Conservation (phyloP, 148 eudicot species). For the Fagopyrum esculentum region DNA sequence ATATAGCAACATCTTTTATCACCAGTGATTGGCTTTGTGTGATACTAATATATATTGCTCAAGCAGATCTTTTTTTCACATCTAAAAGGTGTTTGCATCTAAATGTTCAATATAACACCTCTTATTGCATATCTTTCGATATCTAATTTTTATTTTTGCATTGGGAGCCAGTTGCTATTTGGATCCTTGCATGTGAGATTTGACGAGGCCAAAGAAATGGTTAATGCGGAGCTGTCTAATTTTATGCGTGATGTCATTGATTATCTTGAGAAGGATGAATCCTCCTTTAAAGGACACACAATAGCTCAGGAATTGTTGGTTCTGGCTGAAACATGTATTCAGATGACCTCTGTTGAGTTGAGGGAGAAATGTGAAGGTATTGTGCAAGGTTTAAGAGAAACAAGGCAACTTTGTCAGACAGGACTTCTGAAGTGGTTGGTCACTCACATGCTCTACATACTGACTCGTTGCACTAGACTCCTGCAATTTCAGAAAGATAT, state of each 20-base stretch:
- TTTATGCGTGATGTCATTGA: slow-evolving; percentile 39
- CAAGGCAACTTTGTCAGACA: slow-evolving; percentile 41
- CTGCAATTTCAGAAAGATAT: slow-evolving; percentile 56
- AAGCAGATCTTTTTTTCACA: not conserved
- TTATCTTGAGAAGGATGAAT: slow-evolving; percentile 26
- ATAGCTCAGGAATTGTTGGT: slow-evolving; percentile 42
- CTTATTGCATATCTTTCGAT: not conserved
- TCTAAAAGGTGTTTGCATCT: not conserved
- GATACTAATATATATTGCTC: not conserved
- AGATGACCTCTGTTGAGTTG: slow-evolving; percentile 42
- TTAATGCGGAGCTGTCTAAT: slow-evolving; percentile 42
- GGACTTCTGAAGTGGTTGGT: slow-evolving; percentile 43
- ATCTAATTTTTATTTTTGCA: slow-evolving; percentile 8
- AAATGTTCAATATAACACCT: not conserved
- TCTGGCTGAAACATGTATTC: slow-evolving; percentile 32
- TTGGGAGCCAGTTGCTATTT: slow-evolving; percentile 42
- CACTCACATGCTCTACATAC: slow-evolving; percentile 59
- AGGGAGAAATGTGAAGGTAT: slow-evolving; percentile 47
- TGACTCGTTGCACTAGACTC: slow-evolving; percentile 61
- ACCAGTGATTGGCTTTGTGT: not conserved
- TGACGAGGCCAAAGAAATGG: slow-evolving; percentile 55
- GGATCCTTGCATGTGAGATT: slow-evolving; percentile 48
- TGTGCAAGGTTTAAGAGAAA: slow-evolving; percentile 47
- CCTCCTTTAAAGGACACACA: slow-evolving; percentile 24
- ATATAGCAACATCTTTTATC: not conserved